These are phyloP conservation scores for Trichoderma harzianum DNA, from an alignment of 2,329 filamentous ascomycete genomes.

Conservation along the genomic window DNA sequence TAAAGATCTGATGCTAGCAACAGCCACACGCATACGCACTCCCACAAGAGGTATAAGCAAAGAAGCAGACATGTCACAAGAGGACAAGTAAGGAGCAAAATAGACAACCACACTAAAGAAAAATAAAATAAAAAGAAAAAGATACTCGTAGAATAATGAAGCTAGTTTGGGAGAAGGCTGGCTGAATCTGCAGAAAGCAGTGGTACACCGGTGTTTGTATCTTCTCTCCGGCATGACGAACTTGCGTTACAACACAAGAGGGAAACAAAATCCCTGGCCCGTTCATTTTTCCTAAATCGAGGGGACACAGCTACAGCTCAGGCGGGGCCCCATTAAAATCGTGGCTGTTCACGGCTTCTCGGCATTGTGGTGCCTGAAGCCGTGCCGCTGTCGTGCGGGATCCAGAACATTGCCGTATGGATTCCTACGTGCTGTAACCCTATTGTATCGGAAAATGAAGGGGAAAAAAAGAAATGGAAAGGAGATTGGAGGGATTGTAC, in stretches of 20 bases:
- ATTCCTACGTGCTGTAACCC: too few relatives aligned
- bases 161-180: not conserved
- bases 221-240: not conserved
- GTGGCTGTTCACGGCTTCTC: conserved; percentile 20
- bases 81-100: not conserved
- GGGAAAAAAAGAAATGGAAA: too few relatives aligned
- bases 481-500: not conserved
- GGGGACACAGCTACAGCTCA: not conserved
- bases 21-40: not conserved
- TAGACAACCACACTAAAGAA: not conserved
- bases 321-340: conserved; percentile 10
- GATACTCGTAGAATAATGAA: not conserved
- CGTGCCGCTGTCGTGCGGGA: not conserved
- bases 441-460: too few relatives aligned
- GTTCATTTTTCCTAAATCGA: not conserved
- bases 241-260: not conserved
- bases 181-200: not conserved
- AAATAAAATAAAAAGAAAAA: not conserved
- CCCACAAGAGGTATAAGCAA: not conserved
- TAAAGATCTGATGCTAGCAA: conserved; percentile 8
- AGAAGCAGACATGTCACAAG: not conserved
- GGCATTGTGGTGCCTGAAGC: conserved; percentile 7
- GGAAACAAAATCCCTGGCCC: not conserved
- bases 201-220: not conserved
- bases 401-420: not conserved